A percentile compares a stretch with the other conserved stretches of the same genome.
These are phyloP conservation scores for Fusarium veterinarium DNA, from an alignment of 2,329 filamentous ascomycete species.

Conservation along the genomic window DNA sequence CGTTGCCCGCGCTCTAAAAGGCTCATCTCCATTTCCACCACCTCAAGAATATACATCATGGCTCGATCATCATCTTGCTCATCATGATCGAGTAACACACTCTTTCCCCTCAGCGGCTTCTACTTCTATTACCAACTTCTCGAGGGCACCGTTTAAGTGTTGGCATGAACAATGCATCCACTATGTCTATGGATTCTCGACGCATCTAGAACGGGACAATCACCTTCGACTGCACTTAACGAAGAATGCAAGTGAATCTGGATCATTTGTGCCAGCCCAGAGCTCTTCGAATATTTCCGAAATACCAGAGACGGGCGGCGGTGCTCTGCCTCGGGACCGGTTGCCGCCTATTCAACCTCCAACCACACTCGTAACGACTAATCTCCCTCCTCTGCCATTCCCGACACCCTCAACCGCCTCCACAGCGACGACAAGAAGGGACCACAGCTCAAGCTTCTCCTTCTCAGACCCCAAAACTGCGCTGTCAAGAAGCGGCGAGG, in stretches of 20 bases:
- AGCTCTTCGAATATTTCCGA: conserved; percentile 27
- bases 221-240: conserved; percentile 61
- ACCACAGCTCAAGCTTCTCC: conserved; percentile 48
- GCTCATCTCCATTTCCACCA: conserved; percentile 46
- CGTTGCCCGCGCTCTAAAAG: conserved; percentile 47
- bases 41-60: conserved; percentile 62
- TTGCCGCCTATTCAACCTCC: conserved; percentile 55
- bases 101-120: conserved; percentile 43
- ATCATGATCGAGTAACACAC: conserved; percentile 61
- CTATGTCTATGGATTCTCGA: conserved; percentile 69
- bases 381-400: conserved; percentile 46
- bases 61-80: conserved; percentile 63
- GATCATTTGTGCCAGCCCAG: conserved; percentile 51
- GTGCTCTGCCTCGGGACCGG: conserved; percentile 41
- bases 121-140: conserved; percentile 1
- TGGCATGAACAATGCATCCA: conserved; percentile 65
- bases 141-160: conserved; percentile 60
- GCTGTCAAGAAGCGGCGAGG: conserved; percentile 54
- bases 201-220: conserved; percentile 61
- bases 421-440: conserved; percentile 44
- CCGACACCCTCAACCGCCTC: conserved; percentile 47
- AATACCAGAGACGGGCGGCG: conserved; percentile 14
- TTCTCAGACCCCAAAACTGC: conserved; percentile 54
- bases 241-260: conserved; percentile 57
- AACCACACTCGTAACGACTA: conserved; percentile 44